Evolutionary conservation across 2,329 filamentous ascomycete species (phyloP).

Genomic region (Apiospora arundinis): DNA sequence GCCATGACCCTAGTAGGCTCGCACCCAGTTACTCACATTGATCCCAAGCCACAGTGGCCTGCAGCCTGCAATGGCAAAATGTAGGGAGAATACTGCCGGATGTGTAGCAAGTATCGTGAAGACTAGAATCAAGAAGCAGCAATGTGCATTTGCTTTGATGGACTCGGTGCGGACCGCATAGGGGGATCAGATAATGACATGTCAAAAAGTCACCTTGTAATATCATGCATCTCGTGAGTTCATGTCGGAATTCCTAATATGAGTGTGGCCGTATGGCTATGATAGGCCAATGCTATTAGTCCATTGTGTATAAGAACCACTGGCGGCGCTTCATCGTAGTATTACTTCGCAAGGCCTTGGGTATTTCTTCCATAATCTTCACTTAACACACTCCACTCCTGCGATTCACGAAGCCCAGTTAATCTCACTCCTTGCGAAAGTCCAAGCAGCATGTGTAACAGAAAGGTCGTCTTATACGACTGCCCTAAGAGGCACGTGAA

Average conservation of each 20-base stretch:
- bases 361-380: background rate
- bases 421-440: background rate
- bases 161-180: background rate
- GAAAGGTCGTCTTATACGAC: background rate
- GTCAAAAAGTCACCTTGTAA: background rate
- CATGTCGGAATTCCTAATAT: background rate
- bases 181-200: background rate
- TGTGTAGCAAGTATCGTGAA: background rate
- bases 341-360: background rate
- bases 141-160: background rate
- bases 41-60: background rate
- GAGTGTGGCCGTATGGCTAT: background rate
- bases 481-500: background rate
- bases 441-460: background rate
- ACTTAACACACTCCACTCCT: background rate
- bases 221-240: background rate
- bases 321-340: background rate
- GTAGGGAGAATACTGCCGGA: background rate
- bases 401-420: background rate
- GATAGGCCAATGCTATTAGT: background rate
- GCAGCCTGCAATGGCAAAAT: background rate
- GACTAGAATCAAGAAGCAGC: background rate
- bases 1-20: background rate
- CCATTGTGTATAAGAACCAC: background rate
- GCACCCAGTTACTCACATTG: background rate